phyloP scores from a whole-genome alignment of 169 alveolate species.

The Plasmodium ovale region DNA sequence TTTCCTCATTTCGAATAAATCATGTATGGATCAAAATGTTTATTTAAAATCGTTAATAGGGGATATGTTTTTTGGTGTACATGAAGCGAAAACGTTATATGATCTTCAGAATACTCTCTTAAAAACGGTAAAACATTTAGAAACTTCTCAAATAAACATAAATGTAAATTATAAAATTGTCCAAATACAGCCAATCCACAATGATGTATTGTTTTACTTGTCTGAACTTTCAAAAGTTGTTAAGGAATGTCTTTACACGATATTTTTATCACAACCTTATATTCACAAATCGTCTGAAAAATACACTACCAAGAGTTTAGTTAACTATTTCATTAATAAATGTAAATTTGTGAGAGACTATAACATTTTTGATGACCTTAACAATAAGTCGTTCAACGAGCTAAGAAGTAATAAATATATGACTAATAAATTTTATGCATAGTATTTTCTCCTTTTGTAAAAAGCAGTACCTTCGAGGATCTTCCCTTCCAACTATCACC shows the following conservation, averaged over 20 bases:
- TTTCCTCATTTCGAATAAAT: constrained; percentile 15
- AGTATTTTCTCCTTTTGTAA: background rate
- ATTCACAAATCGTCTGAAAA: constrained; percentile 56
- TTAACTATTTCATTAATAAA: constrained; percentile 51
- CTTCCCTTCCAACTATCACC: too few relatives aligned
- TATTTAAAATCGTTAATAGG: constrained; percentile 23
- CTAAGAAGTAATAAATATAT: constrained; percentile 25
- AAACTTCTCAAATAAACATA: constrained; percentile 37
- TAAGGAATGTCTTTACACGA: constrained; percentile 33
- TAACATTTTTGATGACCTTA: constrained; percentile 32
- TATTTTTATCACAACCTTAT: constrained; percentile 61
- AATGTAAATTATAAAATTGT: constrained; percentile 57
- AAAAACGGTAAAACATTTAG: constrained; percentile 56
- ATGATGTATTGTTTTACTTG: constrained; percentile 26
- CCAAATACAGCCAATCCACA: constrained; percentile 47
- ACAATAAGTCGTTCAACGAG: constrained; percentile 19
- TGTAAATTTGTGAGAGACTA: constrained; percentile 46
- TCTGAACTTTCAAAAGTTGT: constrained; percentile 38
- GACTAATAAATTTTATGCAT: constrained; percentile 1
- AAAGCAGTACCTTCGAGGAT: too few relatives aligned
- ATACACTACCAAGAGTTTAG: constrained; percentile 38
- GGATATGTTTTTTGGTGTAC: constrained; percentile 69
- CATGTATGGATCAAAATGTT: constrained; percentile 14
- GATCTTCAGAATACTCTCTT: constrained; percentile 37
- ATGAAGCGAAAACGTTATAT: constrained; percentile 55